phyloP scores from a whole-genome alignment of 2,329 filamentous ascomycete genomes.

The Madurella mycetomatis region DNA sequence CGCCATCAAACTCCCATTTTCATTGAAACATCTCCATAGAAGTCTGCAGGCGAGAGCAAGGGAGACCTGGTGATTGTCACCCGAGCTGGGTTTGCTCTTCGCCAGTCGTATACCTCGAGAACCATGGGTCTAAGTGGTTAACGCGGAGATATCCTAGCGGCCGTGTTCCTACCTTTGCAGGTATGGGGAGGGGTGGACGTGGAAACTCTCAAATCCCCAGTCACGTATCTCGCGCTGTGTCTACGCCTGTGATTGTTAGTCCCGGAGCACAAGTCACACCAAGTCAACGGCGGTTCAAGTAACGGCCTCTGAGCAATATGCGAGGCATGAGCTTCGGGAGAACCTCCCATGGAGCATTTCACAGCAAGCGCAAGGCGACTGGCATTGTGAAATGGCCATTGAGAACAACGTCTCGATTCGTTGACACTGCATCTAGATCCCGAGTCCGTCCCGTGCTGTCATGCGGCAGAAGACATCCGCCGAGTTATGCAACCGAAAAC shows the following conservation, averaged over 20 bases:
- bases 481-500: conserved; percentile 25
- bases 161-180: conserved; percentile 21
- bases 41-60: conserved; percentile 76
- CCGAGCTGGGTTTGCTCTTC: conserved; percentile 62
- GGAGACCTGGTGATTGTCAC: conserved; percentile 42
- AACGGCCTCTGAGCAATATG: conserved; percentile 15
- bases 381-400: conserved; percentile 67
- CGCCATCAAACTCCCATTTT: conserved; percentile 79
- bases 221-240: background rate
- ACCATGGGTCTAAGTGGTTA: conserved; percentile 65
- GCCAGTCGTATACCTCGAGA: conserved; percentile 92
- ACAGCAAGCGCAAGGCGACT: conserved; percentile 41
- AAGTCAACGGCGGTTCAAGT: conserved; percentile 9
- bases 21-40: conserved; percentile 60
- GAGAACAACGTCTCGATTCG: conserved; percentile 48
- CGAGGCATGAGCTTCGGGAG: conserved; percentile 56
- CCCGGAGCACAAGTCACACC: conserved; percentile 4
- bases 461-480: conserved; percentile 24
- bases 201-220: background rate
- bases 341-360: conserved; percentile 73
- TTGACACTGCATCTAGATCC: conserved; percentile 31
- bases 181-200: background rate
- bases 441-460: conserved; percentile 21
- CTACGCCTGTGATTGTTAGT: conserved; percentile 3
- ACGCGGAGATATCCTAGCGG: conserved; percentile 88